Conservation (phyloP, 1,284 basidiomycete species). For the Hemileia vastatrix region DNA sequence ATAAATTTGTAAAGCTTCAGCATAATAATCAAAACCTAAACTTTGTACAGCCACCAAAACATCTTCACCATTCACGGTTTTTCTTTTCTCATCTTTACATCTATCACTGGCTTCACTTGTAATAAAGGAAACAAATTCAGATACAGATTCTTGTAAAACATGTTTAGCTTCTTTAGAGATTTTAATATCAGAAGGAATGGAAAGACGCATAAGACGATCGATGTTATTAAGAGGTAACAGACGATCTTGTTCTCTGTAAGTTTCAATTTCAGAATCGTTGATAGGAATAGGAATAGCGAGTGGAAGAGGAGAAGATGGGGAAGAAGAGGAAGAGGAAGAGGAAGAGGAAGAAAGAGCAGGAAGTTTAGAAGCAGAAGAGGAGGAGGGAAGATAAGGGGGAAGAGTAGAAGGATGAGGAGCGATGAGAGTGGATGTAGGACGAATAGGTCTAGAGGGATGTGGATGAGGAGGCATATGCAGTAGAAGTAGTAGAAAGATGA, state of each 20-base stretch:
- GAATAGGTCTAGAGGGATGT: too few relatives aligned
- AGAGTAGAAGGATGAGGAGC: too few relatives aligned
- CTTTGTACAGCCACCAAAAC: constrained; percentile 1
- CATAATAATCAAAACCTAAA: constrained; percentile 13
- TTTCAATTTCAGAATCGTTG: constrained; percentile 80
- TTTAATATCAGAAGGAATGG: constrained; percentile 9
- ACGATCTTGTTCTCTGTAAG: constrained; percentile 82
- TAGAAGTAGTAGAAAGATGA: too few relatives aligned
- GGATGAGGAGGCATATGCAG: too few relatives aligned
- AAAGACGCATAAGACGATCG: constrained; percentile 4
- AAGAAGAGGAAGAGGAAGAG: too few relatives aligned
- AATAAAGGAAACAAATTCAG: constrained; percentile 15
- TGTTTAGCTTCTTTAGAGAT: constrained; percentile 16
- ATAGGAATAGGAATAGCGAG: constrained; percentile 41
- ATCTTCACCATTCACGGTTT: constrained; percentile 15
- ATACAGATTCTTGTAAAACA: constrained; percentile 14
- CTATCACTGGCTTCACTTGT: constrained; percentile 8
- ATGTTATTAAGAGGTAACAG: constrained; percentile 55
- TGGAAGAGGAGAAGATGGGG: too few relatives aligned
- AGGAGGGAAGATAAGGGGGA: too few relatives aligned
- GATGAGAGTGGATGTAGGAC: too few relatives aligned
- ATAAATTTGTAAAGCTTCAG: constrained; percentile 17
- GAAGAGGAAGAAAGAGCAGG: too few relatives aligned
- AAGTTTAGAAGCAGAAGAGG: too few relatives aligned
- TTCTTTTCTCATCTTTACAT: background rate